Conservation (phyloP, 2,329 filamentous ascomycete genomes). For the Graphiopsis chlorocephala region DNA sequence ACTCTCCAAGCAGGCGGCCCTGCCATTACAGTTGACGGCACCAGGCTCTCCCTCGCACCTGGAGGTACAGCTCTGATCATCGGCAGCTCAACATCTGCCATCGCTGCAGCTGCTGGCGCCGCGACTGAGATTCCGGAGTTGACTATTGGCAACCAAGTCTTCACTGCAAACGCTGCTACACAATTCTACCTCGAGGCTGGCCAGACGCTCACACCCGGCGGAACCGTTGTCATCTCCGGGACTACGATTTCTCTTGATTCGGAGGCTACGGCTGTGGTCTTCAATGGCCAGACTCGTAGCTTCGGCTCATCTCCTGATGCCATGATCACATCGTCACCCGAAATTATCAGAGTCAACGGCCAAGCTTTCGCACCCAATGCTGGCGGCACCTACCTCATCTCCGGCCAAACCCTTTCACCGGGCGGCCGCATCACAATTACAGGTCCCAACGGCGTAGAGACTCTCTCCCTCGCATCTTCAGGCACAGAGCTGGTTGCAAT, state of each 20-base stretch:
- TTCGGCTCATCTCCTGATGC: conserved; percentile 34
- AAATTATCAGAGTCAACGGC: conserved; percentile 31
- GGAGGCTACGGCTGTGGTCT: conserved; percentile 39
- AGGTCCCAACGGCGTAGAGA: conserved; percentile 28
- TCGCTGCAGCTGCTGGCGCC: conserved; percentile 16
- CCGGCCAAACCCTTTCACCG: conserved; percentile 27
- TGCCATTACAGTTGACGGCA: conserved; percentile 38
- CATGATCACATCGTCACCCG: conserved; percentile 29
- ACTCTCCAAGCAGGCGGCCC: conserved; percentile 37
- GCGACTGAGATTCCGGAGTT: conserved; percentile 34
- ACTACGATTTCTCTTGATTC: conserved; percentile 41
- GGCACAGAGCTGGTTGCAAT: conserved; percentile 27
- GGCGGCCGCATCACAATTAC: conserved; percentile 26
- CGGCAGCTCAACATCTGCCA: conserved; percentile 29
- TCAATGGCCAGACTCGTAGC: conserved; percentile 39
- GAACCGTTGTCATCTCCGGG: conserved; percentile 38
- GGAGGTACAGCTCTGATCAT: conserved; percentile 38
- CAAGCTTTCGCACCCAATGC: conserved; percentile 26
- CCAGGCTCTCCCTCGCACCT: conserved; percentile 30
- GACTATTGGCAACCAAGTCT: conserved; percentile 39
- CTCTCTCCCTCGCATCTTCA: conserved; percentile 33
- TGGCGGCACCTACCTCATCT: conserved; percentile 29
- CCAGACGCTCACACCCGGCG: conserved; percentile 37
- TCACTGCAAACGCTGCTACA: conserved; percentile 46
- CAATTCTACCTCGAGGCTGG: conserved; percentile 44